phyloP scores from a whole-genome alignment of 2,329 filamentous ascomycete species.

The Drechslerella coelobrocha region DNA sequence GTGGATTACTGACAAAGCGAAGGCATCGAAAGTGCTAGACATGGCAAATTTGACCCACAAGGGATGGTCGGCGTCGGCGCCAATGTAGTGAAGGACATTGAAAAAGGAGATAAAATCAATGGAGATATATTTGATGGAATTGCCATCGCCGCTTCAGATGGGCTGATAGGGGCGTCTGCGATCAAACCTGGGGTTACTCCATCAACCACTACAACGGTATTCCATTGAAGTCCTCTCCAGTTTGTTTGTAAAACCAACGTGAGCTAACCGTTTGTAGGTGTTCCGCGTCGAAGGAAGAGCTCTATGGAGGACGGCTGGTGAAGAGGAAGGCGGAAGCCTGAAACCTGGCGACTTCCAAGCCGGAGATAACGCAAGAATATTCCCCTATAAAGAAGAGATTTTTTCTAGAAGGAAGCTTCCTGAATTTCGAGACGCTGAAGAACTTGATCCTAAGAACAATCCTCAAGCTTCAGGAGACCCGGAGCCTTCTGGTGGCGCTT shows the following conservation, averaged over 20 bases:
- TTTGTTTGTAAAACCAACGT: too few species aligned
- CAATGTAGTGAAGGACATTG: not conserved
- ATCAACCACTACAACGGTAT: not conserved
- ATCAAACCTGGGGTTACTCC: not conserved
- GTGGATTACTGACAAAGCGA: not conserved
- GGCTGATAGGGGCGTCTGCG: not conserved
- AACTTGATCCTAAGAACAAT: not conserved
- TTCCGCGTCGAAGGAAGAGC: not conserved
- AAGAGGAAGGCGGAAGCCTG: not conserved
- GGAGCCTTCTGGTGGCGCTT: not conserved
- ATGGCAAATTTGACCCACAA: constrained; percentile 2
- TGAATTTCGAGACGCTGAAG: not conserved
- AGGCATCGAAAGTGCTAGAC: not conserved
- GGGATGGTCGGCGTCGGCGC: not conserved
- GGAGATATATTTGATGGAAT: constrained; percentile 6
- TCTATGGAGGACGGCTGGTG: not conserved
- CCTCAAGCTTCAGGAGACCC: not conserved
- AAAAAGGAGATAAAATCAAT: not conserved
- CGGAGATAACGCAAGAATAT: not conserved
- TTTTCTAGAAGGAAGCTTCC: not conserved
- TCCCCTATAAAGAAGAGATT: not conserved
- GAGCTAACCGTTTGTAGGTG: too few species aligned
- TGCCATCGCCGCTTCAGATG: not conserved
- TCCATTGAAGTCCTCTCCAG: too few species aligned
- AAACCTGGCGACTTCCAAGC: not conserved